Conservation (phyloP, 2,329 filamentous ascomycete species). For the Celoporthe dispersa region DNA sequence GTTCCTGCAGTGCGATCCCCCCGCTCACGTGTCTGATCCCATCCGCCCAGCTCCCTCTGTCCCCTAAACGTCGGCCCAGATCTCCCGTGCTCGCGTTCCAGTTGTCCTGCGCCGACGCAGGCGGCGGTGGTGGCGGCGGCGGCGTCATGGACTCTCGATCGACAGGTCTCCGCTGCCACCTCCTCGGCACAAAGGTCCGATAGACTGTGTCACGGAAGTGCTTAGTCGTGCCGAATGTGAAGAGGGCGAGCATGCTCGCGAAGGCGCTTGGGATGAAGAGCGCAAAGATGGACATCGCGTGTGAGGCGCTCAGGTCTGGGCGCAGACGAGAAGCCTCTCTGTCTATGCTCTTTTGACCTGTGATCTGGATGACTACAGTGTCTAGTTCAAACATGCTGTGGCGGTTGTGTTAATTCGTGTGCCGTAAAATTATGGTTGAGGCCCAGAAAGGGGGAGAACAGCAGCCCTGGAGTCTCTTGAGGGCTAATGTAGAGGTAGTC, state of each 20-base stretch:
- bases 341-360: slow-evolving; percentile 35
- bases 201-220: slow-evolving; percentile 33
- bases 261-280: slow-evolving; percentile 33
- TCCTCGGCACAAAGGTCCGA: slow-evolving; percentile 30
- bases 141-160: neutral
- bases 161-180: slow-evolving; percentile 11
- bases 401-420: neutral
- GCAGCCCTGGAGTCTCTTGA: neutral
- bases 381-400: slow-evolving; percentile 24
- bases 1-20: neutral
- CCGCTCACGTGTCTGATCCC: slow-evolving; percentile 7
- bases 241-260: slow-evolving; percentile 32
- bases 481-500: too few relatives aligned
- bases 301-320: slow-evolving; percentile 20
- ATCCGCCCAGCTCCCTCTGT: slow-evolving; percentile 8
- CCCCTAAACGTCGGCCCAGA: neutral
- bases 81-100: neutral
- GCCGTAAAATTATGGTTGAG: too few relatives aligned
- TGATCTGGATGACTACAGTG: slow-evolving; percentile 14
- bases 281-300: neutral
- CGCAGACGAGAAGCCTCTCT: slow-evolving; percentile 36
- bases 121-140: neutral
- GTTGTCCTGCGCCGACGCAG: neutral
- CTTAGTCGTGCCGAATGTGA: slow-evolving; percentile 36
- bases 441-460: neutral